Evolutionary conservation across 257 asterid species (phyloP), one percentile per base, ranked within the genome.

Genomic region (Solanum chilense): DNA sequence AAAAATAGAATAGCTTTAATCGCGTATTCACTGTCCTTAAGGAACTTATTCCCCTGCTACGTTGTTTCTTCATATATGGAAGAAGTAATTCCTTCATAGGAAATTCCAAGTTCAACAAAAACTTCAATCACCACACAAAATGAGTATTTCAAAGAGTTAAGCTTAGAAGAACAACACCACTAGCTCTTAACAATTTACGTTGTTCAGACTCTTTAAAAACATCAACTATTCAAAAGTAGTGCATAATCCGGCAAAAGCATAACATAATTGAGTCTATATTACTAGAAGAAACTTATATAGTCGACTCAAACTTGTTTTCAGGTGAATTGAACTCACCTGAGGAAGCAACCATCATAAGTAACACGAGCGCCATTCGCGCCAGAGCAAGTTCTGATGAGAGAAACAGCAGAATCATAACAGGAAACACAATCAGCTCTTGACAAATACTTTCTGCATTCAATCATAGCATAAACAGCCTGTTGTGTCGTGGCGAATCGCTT

Each of bases 351-450:
- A 70, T 96, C 99, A 76, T 90, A 95, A 78, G 94, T 92, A 29
- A 94, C 96, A 35, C 98, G 96, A 66, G 96, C 99, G 12, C 99
- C 98, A 20, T 94, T 96, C 7, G 95, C 95, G 77, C 95, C 93
- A 23, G 96, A 88, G 92, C 99, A 95, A 62, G 90, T 93, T 23
- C 95, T 87, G 60, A 96, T 95, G 91, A 82, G 94, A 37, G 86
- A 23, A 20, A 92, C 98, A 2, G 99, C 98, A 85, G 94, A 89
- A 90, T 92, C 93, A 86, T 87, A 96, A 89, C 99, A 96, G 47
- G 94, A 92, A 71, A 96, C 87, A 88, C 99, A 96, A 87, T 95
- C 96, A 6, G 85, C 49, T 20, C 16, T 49, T 29, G 96, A 90
- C 76, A 95, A 88, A 86, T 96, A 96, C 44, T 95, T 89, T 85